Percentiles rank a stretch among this genome's conserved stretches.
Evolutionary conservation across 495 filamentous ascomycete genomes (phyloP).

Genomic region (Penicillium pulvis): DNA sequence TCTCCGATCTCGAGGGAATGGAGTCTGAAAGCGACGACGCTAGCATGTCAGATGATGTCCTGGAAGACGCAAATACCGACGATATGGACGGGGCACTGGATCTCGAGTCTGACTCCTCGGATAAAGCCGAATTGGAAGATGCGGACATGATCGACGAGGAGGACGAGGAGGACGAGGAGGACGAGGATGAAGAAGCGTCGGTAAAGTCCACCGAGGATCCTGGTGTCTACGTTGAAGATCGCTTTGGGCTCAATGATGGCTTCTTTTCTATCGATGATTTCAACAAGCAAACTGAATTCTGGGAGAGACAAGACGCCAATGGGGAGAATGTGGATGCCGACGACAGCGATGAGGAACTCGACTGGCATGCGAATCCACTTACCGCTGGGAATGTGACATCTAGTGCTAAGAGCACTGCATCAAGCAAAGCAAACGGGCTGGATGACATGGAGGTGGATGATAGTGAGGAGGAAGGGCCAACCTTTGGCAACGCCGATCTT

Average conservation of each 20-base stretch:
- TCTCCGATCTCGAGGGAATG: constrained; percentile 36
- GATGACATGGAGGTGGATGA: constrained; percentile 48
- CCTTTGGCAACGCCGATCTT: constrained; percentile 69
- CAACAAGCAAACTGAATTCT: constrained; percentile 85
- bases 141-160: constrained; percentile 24
- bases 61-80: constrained; percentile 30
- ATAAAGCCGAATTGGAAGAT: constrained; percentile 18
- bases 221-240: constrained; percentile 56
- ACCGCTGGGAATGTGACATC: constrained; percentile 24
- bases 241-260: constrained; percentile 80
- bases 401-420: constrained; percentile 15
- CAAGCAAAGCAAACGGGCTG: constrained; percentile 18
- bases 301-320: constrained; percentile 77
- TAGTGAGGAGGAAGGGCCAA: constrained; percentile 72
- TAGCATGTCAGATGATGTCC: constrained; percentile 35
- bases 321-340: constrained; percentile 64
- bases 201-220: constrained; percentile 32
- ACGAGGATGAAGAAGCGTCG: constrained; percentile 24
- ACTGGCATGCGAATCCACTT: constrained; percentile 79
- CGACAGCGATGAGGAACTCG: constrained; percentile 77
- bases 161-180: constrained; percentile 21
- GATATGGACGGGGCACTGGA: constrained; percentile 37
- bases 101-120: constrained; percentile 6
- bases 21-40: constrained; percentile 40
- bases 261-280: constrained; percentile 99